Evolutionary conservation across 2,329 filamentous ascomycete species (phyloP), one percentile per base, ranked within the genome.

Genomic region (Blumeriella jaapii): DNA sequence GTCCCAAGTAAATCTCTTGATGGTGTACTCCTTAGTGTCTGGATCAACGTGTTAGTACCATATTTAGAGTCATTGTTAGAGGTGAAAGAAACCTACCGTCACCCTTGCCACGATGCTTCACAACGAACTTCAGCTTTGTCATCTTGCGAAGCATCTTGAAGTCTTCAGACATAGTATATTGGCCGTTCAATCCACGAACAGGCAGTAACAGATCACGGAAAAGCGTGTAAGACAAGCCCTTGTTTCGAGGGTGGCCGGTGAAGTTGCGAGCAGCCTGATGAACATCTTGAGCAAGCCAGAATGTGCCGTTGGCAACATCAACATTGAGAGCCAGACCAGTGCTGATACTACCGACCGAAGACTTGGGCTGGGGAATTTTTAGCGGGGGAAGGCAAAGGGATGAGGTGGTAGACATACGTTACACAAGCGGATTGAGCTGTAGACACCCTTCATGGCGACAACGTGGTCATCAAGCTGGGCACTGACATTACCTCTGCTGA

Each of bases 241-340:
- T 46, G 29, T 55, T 55, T 3, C 44, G 40, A n/a, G 39, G 39
- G 26, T 45, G 44, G 34, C 47, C 47, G 9, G 22, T 24, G 22
- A 52, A 38, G 31, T 58, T 53, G 1, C 56, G 41, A 27, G 57
- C 59, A 33, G 57, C 50, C 13, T 54, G 46, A 11, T 51, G 47
- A 10, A 66, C 40, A 25, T 59, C 55, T 18, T 58, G 55, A 2
- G 57, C 40, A 23, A 64, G 68, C 80, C 83, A 96, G 61, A 98
- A 98, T 9, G 82, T 82, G 0, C 84, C 82, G 54, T 96, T 94
- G 38, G 87, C 80, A 18, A 94, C 81, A 51, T 98, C 89, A 8
- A 93, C 75, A 49, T 95, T 96, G 54, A 98, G 63, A 0, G 82
- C 74, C 5, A 96, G 66, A 6, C 73, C 74, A 16, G 72, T 69